Conservation (phyloP, 2,329 filamentous ascomycete species). For the Ophiostoma sp. region DNA sequence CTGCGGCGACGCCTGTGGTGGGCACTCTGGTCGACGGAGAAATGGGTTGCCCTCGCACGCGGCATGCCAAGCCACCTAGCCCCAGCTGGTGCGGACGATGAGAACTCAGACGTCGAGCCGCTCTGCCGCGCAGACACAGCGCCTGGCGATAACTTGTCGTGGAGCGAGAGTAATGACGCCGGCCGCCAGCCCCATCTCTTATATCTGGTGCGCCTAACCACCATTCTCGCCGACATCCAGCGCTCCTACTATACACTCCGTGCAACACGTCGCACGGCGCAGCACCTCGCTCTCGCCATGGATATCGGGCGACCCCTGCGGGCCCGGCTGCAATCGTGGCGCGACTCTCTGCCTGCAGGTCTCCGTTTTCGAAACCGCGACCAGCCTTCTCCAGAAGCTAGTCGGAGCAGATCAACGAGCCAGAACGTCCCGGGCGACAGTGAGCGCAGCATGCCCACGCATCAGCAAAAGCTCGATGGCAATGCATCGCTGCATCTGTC, state of each 20-base stretch:
- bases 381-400: background rate
- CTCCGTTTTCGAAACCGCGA: slow-evolving; percentile 16
- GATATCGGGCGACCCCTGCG: slow-evolving; percentile 31
- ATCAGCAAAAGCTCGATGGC: slow-evolving; percentile 28
- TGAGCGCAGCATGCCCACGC: background rate
- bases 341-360: slow-evolving; percentile 30
- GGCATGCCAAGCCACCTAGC: slow-evolving; percentile 35
- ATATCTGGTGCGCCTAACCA: slow-evolving; percentile 32
- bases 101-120: slow-evolving; percentile 30
- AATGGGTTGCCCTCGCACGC: slow-evolving; percentile 34
- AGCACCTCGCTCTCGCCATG: slow-evolving; percentile 32
- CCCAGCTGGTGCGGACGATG: background rate
- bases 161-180: too few species aligned
- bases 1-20: slow-evolving; percentile 35
- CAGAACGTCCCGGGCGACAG: background rate
- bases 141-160: slow-evolving; percentile 26
- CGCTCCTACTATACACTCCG: slow-evolving; percentile 33
- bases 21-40: slow-evolving; percentile 34
- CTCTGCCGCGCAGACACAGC: slow-evolving; percentile 29
- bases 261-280: slow-evolving; percentile 31
- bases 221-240: slow-evolving; percentile 34
- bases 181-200: slow-evolving; percentile 29
- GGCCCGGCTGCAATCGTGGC: slow-evolving; percentile 32
- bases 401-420: background rate
- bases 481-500: slow-evolving; percentile 34